phyloP scores from a whole-genome alignment of 2,329 filamentous ascomycete genomes.

The Fusarium pininemorale region DNA sequence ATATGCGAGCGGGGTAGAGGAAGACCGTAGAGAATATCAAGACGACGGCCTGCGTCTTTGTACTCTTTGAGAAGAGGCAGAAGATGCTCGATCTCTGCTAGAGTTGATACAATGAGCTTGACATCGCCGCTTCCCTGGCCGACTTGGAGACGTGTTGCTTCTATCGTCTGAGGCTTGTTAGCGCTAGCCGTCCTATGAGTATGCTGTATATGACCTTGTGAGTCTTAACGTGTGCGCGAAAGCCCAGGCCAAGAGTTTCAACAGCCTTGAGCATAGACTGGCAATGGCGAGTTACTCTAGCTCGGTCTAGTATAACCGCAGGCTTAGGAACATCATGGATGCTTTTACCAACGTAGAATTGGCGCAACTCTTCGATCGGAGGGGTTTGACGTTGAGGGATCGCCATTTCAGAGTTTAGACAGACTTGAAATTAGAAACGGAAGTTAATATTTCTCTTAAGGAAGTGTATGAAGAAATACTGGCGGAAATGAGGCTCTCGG shows the following conservation, averaged over 20 bases:
- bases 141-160: constrained; percentile 65
- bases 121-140: constrained; percentile 51
- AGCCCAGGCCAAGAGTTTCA: constrained; percentile 58
- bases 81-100: constrained; percentile 66
- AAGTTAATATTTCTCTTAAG: fast-evolving
- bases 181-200: not conserved
- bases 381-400: constrained; percentile 35
- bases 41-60: constrained; percentile 10
- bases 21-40: constrained; percentile 66
- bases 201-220: constrained; percentile 61
- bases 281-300: constrained; percentile 65
- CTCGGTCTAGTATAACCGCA: constrained; percentile 63
- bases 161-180: constrained; percentile 55
- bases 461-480: not conserved
- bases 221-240: constrained; percentile 72
- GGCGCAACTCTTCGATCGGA: constrained; percentile 12
- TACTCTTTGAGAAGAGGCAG: constrained; percentile 58
- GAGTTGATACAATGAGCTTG: constrained; percentile 68
- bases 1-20: constrained; percentile 65
- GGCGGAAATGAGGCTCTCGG: fast-evolving
- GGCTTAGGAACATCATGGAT: constrained; percentile 59
- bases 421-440: fast-evolving
- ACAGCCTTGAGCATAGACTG: constrained; percentile 63
- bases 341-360: constrained; percentile 42
- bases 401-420: constrained; percentile 9